A percentile compares a stretch with the other conserved stretches of the same genome.
Evolutionary conservation across 345 rosid genomes (phyloP).

Genomic region (Anastatica hierochuntica): DNA sequence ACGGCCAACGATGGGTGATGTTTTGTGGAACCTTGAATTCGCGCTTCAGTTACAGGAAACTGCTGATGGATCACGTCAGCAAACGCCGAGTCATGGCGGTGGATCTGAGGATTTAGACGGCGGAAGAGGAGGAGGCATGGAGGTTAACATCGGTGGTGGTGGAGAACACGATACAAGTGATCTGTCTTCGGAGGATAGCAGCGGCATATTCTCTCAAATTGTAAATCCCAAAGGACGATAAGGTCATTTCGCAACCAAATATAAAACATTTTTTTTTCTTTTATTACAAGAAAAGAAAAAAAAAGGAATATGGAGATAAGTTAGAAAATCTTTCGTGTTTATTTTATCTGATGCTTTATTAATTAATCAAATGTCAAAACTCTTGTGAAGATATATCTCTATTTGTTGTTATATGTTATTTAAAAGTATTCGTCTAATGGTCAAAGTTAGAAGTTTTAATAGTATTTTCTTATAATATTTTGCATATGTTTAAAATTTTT

Average conservation of each 20-base stretch:
- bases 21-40: conserved; percentile 68
- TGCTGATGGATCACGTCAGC: conserved; percentile 21
- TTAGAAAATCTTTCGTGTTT: too few species aligned
- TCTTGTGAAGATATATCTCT: too few species aligned
- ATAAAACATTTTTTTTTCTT: too few species aligned
- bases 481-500: too few species aligned
- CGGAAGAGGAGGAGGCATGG: conserved; percentile 3
- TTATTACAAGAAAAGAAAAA: too few species aligned
- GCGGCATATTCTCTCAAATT: conserved; percentile 48
- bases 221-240: conserved; percentile 55
- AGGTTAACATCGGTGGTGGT: conserved; percentile 18
- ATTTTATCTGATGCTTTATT: too few species aligned
- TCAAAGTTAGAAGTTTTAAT: too few species aligned
- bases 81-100: conserved; percentile 10
- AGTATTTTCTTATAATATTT: too few species aligned
- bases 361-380: too few species aligned
- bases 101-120: conserved; percentile 1
- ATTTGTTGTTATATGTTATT: too few species aligned
- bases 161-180: conserved; percentile 25
- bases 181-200: conserved; percentile 23
- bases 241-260: background rate
- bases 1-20: conserved; percentile 82
- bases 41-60: conserved; percentile 51
- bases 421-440: too few species aligned
- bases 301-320: too few species aligned